Evolutionary conservation across 2,329 filamentous ascomycete species (phyloP), one percentile per base, ranked within the genome.

Genomic region (Botrytis medusae): DNA sequence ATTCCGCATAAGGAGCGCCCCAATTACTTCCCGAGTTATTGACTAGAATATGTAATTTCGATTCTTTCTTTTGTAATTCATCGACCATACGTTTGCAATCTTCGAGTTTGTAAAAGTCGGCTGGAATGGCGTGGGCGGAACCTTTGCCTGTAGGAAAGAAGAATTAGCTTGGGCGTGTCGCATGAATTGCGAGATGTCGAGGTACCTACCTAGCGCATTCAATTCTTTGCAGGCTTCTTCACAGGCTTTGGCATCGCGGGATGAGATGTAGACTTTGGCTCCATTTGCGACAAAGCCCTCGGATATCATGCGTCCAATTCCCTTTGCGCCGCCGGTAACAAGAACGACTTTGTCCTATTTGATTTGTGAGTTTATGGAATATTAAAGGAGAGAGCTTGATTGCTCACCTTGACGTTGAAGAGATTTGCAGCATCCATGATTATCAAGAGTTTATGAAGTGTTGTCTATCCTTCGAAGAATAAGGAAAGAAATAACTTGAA

Each of bases 201-300:
- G 37, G 63, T 25, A n/a, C 48, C 2, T 85, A 77, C 87, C 85
- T 44, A 88, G 84, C 75, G 84, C 82, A 75, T 87, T 88, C 72
- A 90, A 81, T 63, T 88, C 88, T 2, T 88, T 87, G 46, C 83
- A 87, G 29, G 90, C 88, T 65, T 91, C 84, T 78, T 85, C 84
- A 82, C 89, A 90, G 40, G 84, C 83, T 61, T 88, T 89, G 25
- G 88, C 89, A 46, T 91, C 90, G 37, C 89, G 86, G 9, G 89
- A 91, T 9, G 89, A 89, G 75, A 93, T 90, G 84, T 92, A 93
- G 9, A 93, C 91, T 75, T 87, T 91, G 73, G 87, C 87, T 73
- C 89, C 89, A 81, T 90, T 91, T 73, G 84, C 80, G n/a, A 91
- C 85, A 81, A 90, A 91, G 73, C 89, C 90, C 73, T 89, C 84